Percentiles rank a stretch among this genome's conserved stretches.
Evolutionary conservation across 768 basidiomycete genomes (phyloP).

Genomic region (Leccinum uliginosum): DNA sequence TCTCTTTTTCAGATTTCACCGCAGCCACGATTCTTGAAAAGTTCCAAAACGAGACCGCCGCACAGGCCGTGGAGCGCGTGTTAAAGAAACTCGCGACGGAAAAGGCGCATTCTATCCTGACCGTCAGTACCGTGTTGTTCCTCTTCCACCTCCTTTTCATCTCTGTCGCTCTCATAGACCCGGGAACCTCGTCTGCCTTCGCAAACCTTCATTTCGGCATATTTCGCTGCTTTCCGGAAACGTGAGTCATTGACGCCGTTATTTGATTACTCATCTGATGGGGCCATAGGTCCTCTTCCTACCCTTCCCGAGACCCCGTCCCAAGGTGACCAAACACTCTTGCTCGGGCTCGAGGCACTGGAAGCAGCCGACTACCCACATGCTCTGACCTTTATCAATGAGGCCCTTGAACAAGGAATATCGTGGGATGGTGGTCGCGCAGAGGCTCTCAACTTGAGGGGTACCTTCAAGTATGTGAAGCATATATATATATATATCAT

Average conservation of each 20-base stretch:
- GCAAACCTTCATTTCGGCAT: slow-evolving; percentile 87
- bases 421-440: slow-evolving; percentile 72
- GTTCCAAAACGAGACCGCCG: slow-evolving; percentile 79
- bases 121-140: slow-evolving; percentile 37
- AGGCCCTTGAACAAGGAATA: slow-evolving; percentile 83
- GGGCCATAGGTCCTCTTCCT: slow-evolving; percentile 54
- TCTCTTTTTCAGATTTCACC: slow-evolving; percentile 68
- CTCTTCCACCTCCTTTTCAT: neutral
- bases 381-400: slow-evolving; percentile 73
- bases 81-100: slow-evolving; percentile 74
- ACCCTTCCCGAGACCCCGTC: slow-evolving; percentile 68
- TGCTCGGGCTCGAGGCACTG: slow-evolving; percentile 78
- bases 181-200: slow-evolving; percentile 85
- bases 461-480: slow-evolving; percentile 83
- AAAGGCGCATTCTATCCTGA: slow-evolving; percentile 69
- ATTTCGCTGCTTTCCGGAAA: slow-evolving; percentile 94
- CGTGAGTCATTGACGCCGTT: slow-evolving; percentile 44
- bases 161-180: slow-evolving; percentile 25
- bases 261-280: slow-evolving; percentile 3
- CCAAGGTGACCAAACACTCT: slow-evolving; percentile 79
- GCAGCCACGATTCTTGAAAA: slow-evolving; percentile 94
- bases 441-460: slow-evolving; percentile 87
- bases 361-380: slow-evolving; percentile 82
- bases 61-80: slow-evolving; percentile 85
- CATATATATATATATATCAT: neutral